Base-by-base conservation (phyloP, 768 basidiomycete species). In the Hirschioporus abietinus region DNA sequence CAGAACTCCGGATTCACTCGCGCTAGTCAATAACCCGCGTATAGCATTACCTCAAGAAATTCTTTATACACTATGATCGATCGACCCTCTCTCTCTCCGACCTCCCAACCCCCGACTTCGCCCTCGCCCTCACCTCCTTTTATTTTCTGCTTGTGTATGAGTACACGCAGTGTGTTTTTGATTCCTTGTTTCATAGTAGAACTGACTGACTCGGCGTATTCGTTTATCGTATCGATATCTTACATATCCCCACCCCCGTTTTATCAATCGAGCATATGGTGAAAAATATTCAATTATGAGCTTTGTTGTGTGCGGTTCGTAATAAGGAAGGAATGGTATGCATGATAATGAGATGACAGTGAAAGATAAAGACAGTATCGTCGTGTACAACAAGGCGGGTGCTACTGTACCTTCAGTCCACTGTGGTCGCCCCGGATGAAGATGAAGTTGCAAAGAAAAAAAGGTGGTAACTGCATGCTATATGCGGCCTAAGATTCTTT, bases 161-260 rank as follows among this genome's bases (percentile, higher is more conserved):
- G 10, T 61, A 26, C 5, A 10, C 60, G 17, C 34, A 26, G 25
- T 61, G 60, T 61, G 26, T 26, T 61, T 61, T 23, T 26, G 26
- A 7, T 60, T 26, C 23, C 12, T 6, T 35, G 8, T 61, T 61
- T 61, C 60, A 26, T 35, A 61, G 8, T 61, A 61, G 26, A 60
- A 23, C 58, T 60, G 58, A 61, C 60, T 35, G 34, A 26, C 34
- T 27, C 60, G 12, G 60, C 60, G 34, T 61, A 26, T 27, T 61
- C 23, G 12, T 18, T 9, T 61, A 26, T 61, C 60, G 60, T 35
- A 61, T 61, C 60, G 60, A 61, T 61, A 61, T 52, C 42, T 52
- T 52, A 52, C 42, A 52, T 52, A 52, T 52, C 42, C 42, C 4
- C 20, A 12, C 42, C 42, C 42, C 42, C 42, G 15, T 15, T 12